A percentile compares a stretch with the other conserved stretches of the same genome.
Evolutionary conservation across 345 rosid genomes (phyloP).

Genomic region (Salix viminalis): DNA sequence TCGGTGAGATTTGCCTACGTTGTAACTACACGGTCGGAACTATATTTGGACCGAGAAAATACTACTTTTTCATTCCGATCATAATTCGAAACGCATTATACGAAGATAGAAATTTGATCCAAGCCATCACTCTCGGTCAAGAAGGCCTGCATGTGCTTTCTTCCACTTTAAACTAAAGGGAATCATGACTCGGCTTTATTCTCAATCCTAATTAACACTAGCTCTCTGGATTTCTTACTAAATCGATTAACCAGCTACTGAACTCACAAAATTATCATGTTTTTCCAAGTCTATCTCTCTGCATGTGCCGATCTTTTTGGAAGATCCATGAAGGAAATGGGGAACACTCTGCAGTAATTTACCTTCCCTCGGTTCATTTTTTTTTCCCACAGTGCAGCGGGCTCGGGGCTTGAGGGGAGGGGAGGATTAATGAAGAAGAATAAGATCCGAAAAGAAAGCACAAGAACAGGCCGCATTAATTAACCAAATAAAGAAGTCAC

Average conservation of each 20-base stretch:
- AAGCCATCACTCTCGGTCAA: slow-evolving; percentile 7
- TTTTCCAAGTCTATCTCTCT: background rate
- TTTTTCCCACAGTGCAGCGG: background rate
- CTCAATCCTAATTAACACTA: slow-evolving; percentile 11
- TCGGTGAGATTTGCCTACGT: background rate
- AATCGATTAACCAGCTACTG: slow-evolving; percentile 13
- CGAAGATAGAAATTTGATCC: background rate
- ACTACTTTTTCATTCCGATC: too few species aligned
- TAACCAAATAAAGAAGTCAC: slow-evolving; percentile 18
- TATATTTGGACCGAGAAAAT: too few species aligned
- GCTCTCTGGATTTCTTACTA: slow-evolving; percentile 19
- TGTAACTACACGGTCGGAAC: too few species aligned
- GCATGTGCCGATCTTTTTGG: background rate
- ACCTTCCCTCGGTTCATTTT: background rate
- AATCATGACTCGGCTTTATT: slow-evolving; percentile 41
- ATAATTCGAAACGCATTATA: too few species aligned
- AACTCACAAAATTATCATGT: background rate
- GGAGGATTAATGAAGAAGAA: background rate
- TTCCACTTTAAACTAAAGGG: slow-evolving; percentile 30
- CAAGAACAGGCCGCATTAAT: slow-evolving; percentile 19
- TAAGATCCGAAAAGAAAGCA: slow-evolving; percentile 12
- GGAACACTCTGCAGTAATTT: background rate
- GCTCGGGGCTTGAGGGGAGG: background rate
- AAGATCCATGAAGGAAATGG: background rate
- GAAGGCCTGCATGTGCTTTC: slow-evolving; percentile 41